Conservation (phyloP, 2,329 filamentous ascomycete genomes). For the Penicillium aurantiogriseum region DNA sequence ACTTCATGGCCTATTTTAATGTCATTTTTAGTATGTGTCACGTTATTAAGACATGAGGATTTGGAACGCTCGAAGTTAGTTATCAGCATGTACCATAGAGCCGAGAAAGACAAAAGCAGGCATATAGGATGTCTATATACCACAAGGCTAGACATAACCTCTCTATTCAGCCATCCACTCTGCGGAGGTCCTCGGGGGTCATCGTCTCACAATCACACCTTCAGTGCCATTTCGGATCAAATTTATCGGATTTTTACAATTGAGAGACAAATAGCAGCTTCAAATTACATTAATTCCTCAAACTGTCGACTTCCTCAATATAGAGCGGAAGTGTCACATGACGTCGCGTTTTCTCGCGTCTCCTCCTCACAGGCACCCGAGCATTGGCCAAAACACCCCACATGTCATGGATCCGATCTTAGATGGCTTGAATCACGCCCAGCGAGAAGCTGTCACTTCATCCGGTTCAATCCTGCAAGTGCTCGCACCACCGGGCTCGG, state of each 20-base stretch:
- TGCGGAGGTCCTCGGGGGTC: background rate
- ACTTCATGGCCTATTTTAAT: background rate
- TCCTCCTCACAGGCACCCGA: constrained; percentile 7
- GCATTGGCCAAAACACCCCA: constrained; percentile 6
- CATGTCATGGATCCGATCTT: constrained; percentile 56
- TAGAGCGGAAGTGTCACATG: constrained; percentile 26
- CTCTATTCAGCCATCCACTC: background rate
- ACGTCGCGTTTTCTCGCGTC: constrained; percentile 28
- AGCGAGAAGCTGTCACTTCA: constrained; percentile 64
- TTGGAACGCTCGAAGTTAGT: too few relatives aligned
- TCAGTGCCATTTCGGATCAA: background rate
- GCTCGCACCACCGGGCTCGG: constrained; percentile 65
- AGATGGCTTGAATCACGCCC: constrained; percentile 62
- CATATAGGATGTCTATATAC: background rate
- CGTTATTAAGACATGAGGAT: background rate
- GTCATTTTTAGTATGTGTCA: background rate
- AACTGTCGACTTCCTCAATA: background rate
- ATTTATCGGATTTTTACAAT: background rate
- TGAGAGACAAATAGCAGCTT: background rate
- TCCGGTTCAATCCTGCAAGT: constrained; percentile 60
- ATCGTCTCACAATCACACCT: background rate
- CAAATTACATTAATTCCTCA: background rate
- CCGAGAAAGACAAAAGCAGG: too few relatives aligned
- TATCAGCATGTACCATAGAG: background rate
- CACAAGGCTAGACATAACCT: background rate